Conservation (phyloP, 495 filamentous ascomycete species). For the Cladorrhinum samala region DNA sequence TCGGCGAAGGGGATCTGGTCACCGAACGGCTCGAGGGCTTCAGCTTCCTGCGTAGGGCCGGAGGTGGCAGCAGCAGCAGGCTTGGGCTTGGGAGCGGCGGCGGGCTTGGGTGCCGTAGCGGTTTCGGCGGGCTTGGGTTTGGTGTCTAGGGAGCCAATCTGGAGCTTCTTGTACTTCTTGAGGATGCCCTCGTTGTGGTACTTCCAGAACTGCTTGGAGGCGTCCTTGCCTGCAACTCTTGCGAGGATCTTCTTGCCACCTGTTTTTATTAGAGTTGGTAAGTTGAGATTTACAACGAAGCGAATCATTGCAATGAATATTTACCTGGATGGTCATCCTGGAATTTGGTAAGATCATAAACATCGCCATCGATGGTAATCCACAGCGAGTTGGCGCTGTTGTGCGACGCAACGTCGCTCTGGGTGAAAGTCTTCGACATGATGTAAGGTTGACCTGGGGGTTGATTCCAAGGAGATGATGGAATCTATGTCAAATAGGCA, state of each 20-base stretch:
- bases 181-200: slow-evolving; percentile 92
- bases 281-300: background rate
- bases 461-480: background rate
- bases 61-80: slow-evolving; percentile 47
- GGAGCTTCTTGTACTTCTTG: slow-evolving; percentile 90
- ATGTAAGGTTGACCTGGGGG: too few relatives aligned
- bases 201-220: slow-evolving; percentile 99
- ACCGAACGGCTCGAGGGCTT: slow-evolving; percentile 78
- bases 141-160: slow-evolving; percentile 83
- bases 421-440: slow-evolving; percentile 88
- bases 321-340: slow-evolving; percentile 87
- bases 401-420: slow-evolving; percentile 81
- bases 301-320: too few relatives aligned
- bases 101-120: slow-evolving; percentile 39
- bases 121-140: slow-evolving; percentile 55
- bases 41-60: slow-evolving; percentile 47
- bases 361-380: slow-evolving; percentile 91
- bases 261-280: slow-evolving; percentile 28
- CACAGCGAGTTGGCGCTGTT: slow-evolving; percentile 80
- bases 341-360: slow-evolving; percentile 93
- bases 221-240: slow-evolving; percentile 91
- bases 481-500: background rate
- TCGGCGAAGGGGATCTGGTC: slow-evolving; percentile 86
- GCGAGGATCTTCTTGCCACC: slow-evolving; percentile 98
- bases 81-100: slow-evolving; percentile 41